Conservation (phyloP, 1,284 basidiomycete genomes). For the Cryptococcus neoformans region DNA sequence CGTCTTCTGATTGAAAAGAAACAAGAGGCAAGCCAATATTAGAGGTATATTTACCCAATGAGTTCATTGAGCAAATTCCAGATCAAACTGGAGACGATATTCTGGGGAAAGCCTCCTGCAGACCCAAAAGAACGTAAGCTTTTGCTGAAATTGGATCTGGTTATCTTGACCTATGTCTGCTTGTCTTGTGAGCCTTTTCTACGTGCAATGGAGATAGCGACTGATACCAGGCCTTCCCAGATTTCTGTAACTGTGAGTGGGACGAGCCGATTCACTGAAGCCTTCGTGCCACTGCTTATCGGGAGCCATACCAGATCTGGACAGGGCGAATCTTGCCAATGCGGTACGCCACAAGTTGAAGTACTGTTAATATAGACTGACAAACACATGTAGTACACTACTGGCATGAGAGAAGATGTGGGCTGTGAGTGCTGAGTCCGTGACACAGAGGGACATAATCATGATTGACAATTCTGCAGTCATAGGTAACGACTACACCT, state of each 20-base stretch:
- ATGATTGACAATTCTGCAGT: conserved; percentile 6
- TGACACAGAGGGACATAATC: not conserved
- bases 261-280: too few species aligned
- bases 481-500: conserved; percentile 30
- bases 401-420: conserved; percentile 34
- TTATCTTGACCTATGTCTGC: conserved; percentile 38
- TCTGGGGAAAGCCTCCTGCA: conserved; percentile 34
- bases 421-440: conserved; percentile 14
- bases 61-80: conserved; percentile 15
- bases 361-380: not conserved
- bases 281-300: not conserved
- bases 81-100: conserved; percentile 29
- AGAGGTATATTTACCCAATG: too few species aligned
- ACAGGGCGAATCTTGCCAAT: conserved; percentile 32
- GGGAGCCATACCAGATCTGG: conserved; percentile 11
- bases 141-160: conserved; percentile 33
- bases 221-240: conserved; percentile 3
- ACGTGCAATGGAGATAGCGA: not conserved
- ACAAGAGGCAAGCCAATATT: too few species aligned
- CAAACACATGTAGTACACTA: conserved; percentile 21
- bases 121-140: conserved; percentile 32
- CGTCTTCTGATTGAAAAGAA: too few species aligned
- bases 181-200: conserved; percentile 16
- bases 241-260: conserved; percentile 21
- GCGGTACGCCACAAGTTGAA: conserved; percentile 11